Conservation (phyloP, 257 asterid genomes). For the Primulina eburnea region DNA sequence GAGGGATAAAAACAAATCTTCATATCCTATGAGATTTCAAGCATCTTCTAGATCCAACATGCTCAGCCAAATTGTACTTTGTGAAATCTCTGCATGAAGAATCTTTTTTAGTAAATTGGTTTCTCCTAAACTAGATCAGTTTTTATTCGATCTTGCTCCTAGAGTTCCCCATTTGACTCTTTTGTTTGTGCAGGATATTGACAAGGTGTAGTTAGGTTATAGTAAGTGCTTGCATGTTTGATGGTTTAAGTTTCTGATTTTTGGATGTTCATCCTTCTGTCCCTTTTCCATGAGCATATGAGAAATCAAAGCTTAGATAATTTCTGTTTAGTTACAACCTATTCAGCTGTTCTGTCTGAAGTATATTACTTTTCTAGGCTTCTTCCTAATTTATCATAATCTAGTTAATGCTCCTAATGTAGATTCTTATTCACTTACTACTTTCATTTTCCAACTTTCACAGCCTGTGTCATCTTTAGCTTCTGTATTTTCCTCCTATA, state of each 20-base stretch:
- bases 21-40: background rate
- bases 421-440: background rate
- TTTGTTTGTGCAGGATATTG: background rate
- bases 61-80: background rate
- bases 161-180: background rate
- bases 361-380: background rate
- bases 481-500: slow-evolving; percentile 14
- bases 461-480: slow-evolving; percentile 12
- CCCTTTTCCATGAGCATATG: background rate
- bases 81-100: background rate
- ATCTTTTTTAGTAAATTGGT: background rate
- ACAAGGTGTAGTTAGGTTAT: background rate
- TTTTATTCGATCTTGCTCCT: background rate
- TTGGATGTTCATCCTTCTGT: slow-evolving; percentile 11
- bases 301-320: slow-evolving; percentile 5
- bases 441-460: slow-evolving; percentile 16
- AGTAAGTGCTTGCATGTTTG: background rate
- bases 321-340: background rate
- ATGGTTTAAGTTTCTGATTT: slow-evolving; percentile 14
- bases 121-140: background rate
- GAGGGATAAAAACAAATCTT: too few species aligned
- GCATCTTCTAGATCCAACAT: background rate
- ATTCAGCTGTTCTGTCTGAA: slow-evolving; percentile 5
- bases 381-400: background rate
- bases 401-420: slow-evolving; percentile 12